These are phyloP conservation scores for Kurtzmaniella quercitrusa DNA, from an alignment of 1,139 yeast genomes.

Conservation along the genomic window DNA sequence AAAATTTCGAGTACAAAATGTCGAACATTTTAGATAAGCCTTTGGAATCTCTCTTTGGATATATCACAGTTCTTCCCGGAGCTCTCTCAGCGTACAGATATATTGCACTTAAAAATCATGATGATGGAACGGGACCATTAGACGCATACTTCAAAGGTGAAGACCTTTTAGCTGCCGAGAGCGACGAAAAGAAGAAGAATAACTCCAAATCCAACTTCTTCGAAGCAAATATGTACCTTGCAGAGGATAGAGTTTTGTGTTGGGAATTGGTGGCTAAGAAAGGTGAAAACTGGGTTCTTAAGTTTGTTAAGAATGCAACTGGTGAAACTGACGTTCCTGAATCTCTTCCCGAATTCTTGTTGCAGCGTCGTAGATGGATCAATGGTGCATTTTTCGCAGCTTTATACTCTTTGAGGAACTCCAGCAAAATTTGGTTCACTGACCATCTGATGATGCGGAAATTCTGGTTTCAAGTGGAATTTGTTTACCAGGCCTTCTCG, in stretches of 20 bases:
- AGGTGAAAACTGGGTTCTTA: slow-evolving; percentile 85
- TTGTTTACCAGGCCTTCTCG: slow-evolving; percentile 72
- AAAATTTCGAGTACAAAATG: slow-evolving; percentile 94
- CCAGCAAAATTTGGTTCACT: slow-evolving; percentile 77
- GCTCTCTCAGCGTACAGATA: slow-evolving; percentile 94
- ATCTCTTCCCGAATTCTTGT: slow-evolving; percentile 79
- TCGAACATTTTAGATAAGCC: slow-evolving; percentile 95
- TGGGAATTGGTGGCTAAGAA: slow-evolving; percentile 95
- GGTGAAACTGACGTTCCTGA: slow-evolving; percentile 99
- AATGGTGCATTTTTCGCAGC: slow-evolving; percentile 98
- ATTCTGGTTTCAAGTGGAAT: slow-evolving; percentile 76
- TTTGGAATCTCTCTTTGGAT: slow-evolving; percentile 87
- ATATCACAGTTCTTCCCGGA: slow-evolving; percentile 91
- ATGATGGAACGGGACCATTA: slow-evolving; percentile 90
- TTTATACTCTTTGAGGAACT: slow-evolving; percentile 76
- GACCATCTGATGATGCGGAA: slow-evolving; percentile 78
- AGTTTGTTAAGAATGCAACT: slow-evolving; percentile 87
- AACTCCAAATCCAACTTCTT: slow-evolving; percentile 65
- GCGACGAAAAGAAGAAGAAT: slow-evolving; percentile 22
- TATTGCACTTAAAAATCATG: slow-evolving; percentile 78
- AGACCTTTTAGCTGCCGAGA: slow-evolving; percentile 38
- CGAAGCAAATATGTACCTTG: slow-evolving; percentile 95
- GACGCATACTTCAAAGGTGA: slow-evolving; percentile 90
- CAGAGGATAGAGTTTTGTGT: slow-evolving; percentile 94
- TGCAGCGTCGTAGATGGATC: slow-evolving; percentile 97